These are phyloP conservation scores for Capsella rubella DNA, from an alignment of 441 rosid genomes.

Conservation along the genomic window DNA sequence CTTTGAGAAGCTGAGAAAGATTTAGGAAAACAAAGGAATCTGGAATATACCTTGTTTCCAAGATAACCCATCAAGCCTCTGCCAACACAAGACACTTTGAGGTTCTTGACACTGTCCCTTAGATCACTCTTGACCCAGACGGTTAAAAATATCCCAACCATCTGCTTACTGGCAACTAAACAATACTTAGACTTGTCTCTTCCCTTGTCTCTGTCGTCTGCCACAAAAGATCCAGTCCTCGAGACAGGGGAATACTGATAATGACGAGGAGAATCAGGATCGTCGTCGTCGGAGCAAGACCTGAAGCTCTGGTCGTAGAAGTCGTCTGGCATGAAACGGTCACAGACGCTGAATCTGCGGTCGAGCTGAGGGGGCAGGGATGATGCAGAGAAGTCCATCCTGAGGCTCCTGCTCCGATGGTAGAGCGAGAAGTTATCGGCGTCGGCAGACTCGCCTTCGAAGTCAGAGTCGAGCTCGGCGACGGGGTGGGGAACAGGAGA, in stretches of 20 bases:
- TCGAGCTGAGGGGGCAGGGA: conserved; percentile 50
- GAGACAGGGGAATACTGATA: conserved; percentile 47
- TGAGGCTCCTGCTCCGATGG: conserved; percentile 61
- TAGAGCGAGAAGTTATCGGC: conserved; percentile 54
- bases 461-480: conserved; percentile 75
- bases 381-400: conserved; percentile 50
- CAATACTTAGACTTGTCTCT: conserved; percentile 59
- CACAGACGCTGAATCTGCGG: conserved; percentile 69
- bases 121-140: conserved; percentile 80
- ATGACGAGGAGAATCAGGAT: conserved; percentile 58
- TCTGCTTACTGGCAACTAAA: conserved; percentile 80
- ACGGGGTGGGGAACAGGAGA: conserved; percentile 73
- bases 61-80: conserved; percentile 93
- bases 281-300: conserved; percentile 61
- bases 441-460: conserved; percentile 55
- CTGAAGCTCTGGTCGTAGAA: conserved; percentile 57
- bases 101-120: conserved; percentile 59
- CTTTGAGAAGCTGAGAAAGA: conserved; percentile 22
- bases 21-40: neutral
- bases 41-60: conserved; percentile 70
- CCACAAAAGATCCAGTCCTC: conserved; percentile 49
- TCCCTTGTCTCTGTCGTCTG: conserved; percentile 55
- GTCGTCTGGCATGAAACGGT: conserved; percentile 60
- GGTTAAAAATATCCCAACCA: conserved; percentile 80
- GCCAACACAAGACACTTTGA: conserved; percentile 83